Conservation (phyloP, 2,329 filamentous ascomycete species). For the Cladosporium halotolerans region DNA sequence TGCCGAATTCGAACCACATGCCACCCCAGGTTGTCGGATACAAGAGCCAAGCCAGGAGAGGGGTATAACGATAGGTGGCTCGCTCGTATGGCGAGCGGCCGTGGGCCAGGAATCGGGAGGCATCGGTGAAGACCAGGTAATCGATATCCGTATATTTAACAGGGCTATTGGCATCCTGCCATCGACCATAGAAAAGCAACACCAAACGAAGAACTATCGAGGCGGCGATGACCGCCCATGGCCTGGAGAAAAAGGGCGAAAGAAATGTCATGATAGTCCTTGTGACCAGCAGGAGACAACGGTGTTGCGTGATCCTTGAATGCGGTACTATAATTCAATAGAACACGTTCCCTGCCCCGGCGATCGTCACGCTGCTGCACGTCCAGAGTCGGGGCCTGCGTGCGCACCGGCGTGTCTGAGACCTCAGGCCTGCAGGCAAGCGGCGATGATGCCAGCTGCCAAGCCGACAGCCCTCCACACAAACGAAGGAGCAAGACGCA, state of each 20-base stretch:
- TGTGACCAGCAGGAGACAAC: too few species aligned
- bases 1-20: slow-evolving; percentile 74
- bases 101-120: slow-evolving; percentile 67
- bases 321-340: too few species aligned
- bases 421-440: slow-evolving; percentile 3
- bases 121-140: slow-evolving; percentile 97
- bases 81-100: slow-evolving; percentile 73
- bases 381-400: not conserved
- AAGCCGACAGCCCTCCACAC: slow-evolving; percentile 4
- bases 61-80: slow-evolving; percentile 96
- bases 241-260: slow-evolving; percentile 18
- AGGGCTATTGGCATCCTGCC: slow-evolving; percentile 85
- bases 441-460: slow-evolving; percentile 4
- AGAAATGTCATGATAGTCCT: not conserved
- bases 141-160: slow-evolving; percentile 99
- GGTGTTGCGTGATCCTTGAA: too few species aligned
- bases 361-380: too few species aligned
- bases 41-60: slow-evolving; percentile 84
- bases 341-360: too few species aligned
- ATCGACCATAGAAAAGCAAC: slow-evolving; percentile 81
- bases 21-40: slow-evolving; percentile 65
- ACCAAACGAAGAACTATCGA: slow-evolving; percentile 59
- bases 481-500: not conserved
- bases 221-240: slow-evolving; percentile 35
- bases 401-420: slow-evolving; percentile 8